A percentile compares a stretch with the other conserved stretches of the same genome.
Conservation (phyloP, 176 grass and related monocot genomes). For the Aegilops umbellulata region DNA sequence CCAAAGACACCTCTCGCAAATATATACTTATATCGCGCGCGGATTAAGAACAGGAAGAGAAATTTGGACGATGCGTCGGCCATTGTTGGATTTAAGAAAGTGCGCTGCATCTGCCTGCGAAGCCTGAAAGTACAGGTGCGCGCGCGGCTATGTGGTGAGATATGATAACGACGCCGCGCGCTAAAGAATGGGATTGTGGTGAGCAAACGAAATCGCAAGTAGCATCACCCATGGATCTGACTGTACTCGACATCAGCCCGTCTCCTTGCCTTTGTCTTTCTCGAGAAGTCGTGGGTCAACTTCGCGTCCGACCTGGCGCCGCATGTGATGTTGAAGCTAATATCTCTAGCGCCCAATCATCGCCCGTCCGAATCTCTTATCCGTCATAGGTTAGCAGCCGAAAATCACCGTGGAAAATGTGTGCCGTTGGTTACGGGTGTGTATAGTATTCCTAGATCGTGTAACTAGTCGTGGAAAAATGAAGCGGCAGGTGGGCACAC, state of each 20-base stretch:
- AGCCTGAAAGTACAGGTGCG: no score
- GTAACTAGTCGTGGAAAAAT: no score
- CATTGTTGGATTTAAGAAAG: background rate
- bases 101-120: no score
- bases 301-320: slow-evolving; percentile 28
- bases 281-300: slow-evolving; percentile 16
- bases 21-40: background rate
- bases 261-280: background rate
- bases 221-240: slow-evolving; percentile 26
- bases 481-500: no score
- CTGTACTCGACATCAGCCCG: slow-evolving; percentile 22
- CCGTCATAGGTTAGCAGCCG: background rate
- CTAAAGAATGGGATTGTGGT: slow-evolving; percentile 17
- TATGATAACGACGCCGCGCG: background rate
- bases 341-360: background rate
- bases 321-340: slow-evolving; percentile 6
- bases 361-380: background rate
- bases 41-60: background rate
- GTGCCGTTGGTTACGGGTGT: background rate
- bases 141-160: background rate
- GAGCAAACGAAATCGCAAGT: slow-evolving; percentile 26
- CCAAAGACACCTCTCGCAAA: background rate
- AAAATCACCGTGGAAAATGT: slow-evolving; percentile 12
- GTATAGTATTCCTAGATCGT: no score
- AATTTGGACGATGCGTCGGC: background rate